These are phyloP conservation scores for Alternaria sp. DNA, from an alignment of 2,329 filamentous ascomycete species.

Conservation along the genomic window DNA sequence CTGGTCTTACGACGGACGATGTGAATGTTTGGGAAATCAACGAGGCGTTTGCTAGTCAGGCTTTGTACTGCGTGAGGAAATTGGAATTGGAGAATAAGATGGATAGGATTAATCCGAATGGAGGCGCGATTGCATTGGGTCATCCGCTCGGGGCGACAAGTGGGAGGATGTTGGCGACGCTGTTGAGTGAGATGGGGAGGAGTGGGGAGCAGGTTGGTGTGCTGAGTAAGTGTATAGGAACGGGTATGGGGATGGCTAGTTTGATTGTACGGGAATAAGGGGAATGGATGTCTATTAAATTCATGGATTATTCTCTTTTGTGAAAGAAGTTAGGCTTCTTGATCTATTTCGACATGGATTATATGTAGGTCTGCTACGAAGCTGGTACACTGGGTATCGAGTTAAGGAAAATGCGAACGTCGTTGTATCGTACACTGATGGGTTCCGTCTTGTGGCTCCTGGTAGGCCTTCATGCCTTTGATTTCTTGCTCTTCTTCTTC, in stretches of 20 bases:
- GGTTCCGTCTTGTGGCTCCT: no score
- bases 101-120: conserved; percentile 86
- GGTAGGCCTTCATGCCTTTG: background rate
- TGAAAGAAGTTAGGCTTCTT: no score
- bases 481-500: conserved; percentile 60
- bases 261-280: conserved; percentile 59
- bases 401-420: background rate
- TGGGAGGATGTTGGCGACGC: conserved; percentile 78
- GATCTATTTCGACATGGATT: no score
- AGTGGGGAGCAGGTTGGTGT: conserved; percentile 79
- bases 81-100: conserved; percentile 73
- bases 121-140: conserved; percentile 92
- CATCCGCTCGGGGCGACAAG: conserved; percentile 92
- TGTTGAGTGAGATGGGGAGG: conserved; percentile 74
- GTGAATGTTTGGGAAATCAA: conserved; percentile 93
- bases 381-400: background rate
- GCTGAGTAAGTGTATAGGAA: conserved; percentile 82
- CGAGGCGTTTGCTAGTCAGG: conserved; percentile 75
- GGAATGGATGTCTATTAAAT: background rate
- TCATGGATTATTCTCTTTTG: no score
- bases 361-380: no score
- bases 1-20: conserved; percentile 73
- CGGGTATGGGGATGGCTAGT: conserved; percentile 63
- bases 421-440: background rate
- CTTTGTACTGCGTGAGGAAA: conserved; percentile 74